These are phyloP conservation scores for Bretschneidera sinensis DNA, from an alignment of 345 rosid genomes.

Conservation along the genomic window DNA sequence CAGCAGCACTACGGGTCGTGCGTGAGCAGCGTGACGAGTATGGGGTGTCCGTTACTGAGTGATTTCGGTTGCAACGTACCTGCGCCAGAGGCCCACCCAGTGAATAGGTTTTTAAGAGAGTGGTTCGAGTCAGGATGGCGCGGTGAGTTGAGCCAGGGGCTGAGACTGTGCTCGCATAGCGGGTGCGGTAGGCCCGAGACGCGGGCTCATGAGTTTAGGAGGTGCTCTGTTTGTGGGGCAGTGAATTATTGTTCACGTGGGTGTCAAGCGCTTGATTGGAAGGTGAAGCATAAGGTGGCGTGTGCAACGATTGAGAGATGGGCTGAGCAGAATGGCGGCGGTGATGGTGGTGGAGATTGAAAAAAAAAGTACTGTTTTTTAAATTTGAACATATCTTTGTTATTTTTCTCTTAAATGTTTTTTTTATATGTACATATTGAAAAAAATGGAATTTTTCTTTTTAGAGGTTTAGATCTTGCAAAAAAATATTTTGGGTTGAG, in stretches of 20 bases:
- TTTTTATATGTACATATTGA: too few species aligned
- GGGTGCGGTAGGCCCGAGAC: slow-evolving; percentile 89
- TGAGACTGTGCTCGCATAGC: slow-evolving; percentile 43
- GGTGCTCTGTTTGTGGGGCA: slow-evolving; percentile 79
- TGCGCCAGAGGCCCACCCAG: slow-evolving; percentile 45
- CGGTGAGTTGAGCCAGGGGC: slow-evolving; percentile 9
- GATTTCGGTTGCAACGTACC: slow-evolving; percentile 40
- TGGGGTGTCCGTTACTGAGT: slow-evolving; percentile 24
- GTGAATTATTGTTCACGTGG: slow-evolving; percentile 91
- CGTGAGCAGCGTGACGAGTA: background rate
- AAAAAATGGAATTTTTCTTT: too few species aligned
- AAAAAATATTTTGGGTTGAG: too few species aligned
- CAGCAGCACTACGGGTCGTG: background rate
- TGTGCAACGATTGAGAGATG: slow-evolving; percentile 53
- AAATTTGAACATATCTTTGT: too few species aligned
- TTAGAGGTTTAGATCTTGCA: too few species aligned
- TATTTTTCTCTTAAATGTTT: too few species aligned
- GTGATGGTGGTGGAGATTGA: slow-evolving; percentile 14
- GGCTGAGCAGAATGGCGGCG: slow-evolving; percentile 33
- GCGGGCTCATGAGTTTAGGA: slow-evolving; percentile 66
- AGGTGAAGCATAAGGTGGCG: slow-evolving; percentile 61
- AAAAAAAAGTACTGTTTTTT: too few species aligned
- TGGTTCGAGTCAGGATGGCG: slow-evolving; percentile 46
- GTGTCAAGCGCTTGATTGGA: slow-evolving; percentile 95
- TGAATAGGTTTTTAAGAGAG: slow-evolving; percentile 44